A percentile compares a stretch with the other conserved stretches of the same genome.
phyloP scores from a whole-genome alignment of 306 rosid genomes.

The Vachellia collinsii region DNA sequence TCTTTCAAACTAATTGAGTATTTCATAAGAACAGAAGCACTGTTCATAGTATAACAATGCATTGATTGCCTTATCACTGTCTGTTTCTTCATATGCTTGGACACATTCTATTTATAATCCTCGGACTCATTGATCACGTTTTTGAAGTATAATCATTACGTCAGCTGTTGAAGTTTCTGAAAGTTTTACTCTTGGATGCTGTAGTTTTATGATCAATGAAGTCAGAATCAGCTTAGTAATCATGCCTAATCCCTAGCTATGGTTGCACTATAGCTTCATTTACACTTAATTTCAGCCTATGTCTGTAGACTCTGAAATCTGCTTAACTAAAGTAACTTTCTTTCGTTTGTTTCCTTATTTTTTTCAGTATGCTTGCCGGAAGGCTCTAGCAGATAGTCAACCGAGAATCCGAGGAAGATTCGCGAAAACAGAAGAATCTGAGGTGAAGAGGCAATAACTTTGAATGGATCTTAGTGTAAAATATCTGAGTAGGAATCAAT shows the following conservation, averaged over 20 bases:
- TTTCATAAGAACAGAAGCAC: slow-evolving; percentile 11
- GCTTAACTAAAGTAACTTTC: neutral
- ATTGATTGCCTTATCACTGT: neutral
- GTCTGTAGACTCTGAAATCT: slow-evolving; percentile 16
- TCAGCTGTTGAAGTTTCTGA: slow-evolving; percentile 1
- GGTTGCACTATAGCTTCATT: slow-evolving; percentile 15
- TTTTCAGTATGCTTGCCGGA: slow-evolving; percentile 95
- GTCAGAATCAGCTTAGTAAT: neutral
- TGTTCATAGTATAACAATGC: slow-evolving; percentile 4
- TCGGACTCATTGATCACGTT: neutral
- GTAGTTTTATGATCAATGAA: neutral
- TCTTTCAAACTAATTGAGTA: neutral
- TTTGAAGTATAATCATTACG: neutral
- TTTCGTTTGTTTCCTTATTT: neutral
- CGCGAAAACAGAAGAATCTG: slow-evolving; percentile 83
- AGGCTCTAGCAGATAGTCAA: slow-evolving; percentile 98
- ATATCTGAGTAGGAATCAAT: slow-evolving; percentile 41
- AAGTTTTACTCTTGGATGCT: neutral
- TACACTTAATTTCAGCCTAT: neutral
- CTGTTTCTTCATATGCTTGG: neutral
- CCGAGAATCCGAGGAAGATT: slow-evolving; percentile 99
- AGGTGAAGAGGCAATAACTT: slow-evolving; percentile 59
- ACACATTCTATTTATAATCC: neutral
- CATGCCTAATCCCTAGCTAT: neutral
- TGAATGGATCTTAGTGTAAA: slow-evolving; percentile 23